These are phyloP conservation scores for Fragaria ananassa DNA, from an alignment of 306 rosid genomes.

Conservation along the genomic window DNA sequence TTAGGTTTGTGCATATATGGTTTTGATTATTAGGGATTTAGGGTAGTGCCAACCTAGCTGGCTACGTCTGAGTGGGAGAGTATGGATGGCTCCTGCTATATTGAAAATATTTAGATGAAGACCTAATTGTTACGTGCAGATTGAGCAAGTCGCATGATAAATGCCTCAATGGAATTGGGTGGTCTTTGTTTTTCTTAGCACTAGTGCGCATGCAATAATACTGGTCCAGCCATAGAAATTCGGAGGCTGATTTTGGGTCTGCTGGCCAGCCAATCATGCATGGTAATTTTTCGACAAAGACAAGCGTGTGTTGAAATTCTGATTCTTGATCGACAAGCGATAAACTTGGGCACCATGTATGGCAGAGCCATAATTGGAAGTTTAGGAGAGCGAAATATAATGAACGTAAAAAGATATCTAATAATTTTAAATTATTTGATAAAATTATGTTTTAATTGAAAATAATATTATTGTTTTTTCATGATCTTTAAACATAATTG, in stretches of 20 bases:
- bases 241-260: background rate
- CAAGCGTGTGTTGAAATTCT: background rate
- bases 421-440: too few species aligned
- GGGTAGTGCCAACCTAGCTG: background rate
- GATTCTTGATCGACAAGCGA: background rate
- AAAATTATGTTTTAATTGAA: too few species aligned
- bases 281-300: background rate
- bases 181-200: background rate
- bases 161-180: background rate
- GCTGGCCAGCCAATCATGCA: background rate
- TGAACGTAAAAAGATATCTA: too few species aligned
- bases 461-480: too few species aligned
- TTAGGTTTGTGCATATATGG: background rate
- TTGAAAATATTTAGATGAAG: background rate
- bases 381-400: too few species aligned
- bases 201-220: background rate
- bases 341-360: background rate
- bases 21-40: background rate
- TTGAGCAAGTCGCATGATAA: background rate
- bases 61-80: background rate
- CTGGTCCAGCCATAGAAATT: background rate
- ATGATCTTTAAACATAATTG: too few species aligned
- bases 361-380: too few species aligned
- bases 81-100: background rate
- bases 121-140: background rate